Base-by-base conservation (phyloP, 176 grass and related monocot genomes). In the Hsuehochloa calcarea region DNA sequence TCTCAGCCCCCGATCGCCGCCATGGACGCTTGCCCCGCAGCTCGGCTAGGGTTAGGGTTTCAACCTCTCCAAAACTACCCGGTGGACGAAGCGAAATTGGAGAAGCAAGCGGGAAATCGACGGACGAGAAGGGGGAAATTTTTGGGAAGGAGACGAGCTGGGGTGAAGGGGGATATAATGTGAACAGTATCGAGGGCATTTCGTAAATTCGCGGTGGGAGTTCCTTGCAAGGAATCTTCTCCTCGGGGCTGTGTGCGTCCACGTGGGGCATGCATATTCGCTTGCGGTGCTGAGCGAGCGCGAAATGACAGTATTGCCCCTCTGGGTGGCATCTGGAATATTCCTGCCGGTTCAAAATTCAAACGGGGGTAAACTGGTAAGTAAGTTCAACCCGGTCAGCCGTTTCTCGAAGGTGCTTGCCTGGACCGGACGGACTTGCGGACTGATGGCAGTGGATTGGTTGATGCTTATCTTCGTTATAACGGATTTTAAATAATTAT, bases 41-140 rank as follows among this genome's bases (percentile, higher is more conserved):
- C 72, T 39, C 7, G 41, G 39, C 51, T 82, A 64, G 64, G 80
- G 68, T 45, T 90, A 80, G 81, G 86, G 86, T 37, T 80, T 47
- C 80, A 22, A 78, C 26, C 16, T 71, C 29, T 37, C 67, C 9
- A 10, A 9, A 51, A 80, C 22, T 19, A 15, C 5, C 37, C 52
- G n/a, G 65, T 67, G 5, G 22, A 34, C 65, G 74, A 64, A 58
- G 60, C 47, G 59, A 65, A 58, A 68, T 74, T n/a, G 80, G 77
- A 39, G 67, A 34, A 34, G 69, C 67, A 44, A 90, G 74, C 70
- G 65, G 66, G 75, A 85, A 75, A 12, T 13, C 8, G 31, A 34
- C 31, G 31, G 11, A 39, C 49, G 74, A 29, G 46, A 70, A 84
- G 68, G 63, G 22, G 68, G 44, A 66, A 70, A 51, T 51, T 51